Base-by-base conservation (phyloP, 305 asterid species). In the Solanum hybrid region DNA sequence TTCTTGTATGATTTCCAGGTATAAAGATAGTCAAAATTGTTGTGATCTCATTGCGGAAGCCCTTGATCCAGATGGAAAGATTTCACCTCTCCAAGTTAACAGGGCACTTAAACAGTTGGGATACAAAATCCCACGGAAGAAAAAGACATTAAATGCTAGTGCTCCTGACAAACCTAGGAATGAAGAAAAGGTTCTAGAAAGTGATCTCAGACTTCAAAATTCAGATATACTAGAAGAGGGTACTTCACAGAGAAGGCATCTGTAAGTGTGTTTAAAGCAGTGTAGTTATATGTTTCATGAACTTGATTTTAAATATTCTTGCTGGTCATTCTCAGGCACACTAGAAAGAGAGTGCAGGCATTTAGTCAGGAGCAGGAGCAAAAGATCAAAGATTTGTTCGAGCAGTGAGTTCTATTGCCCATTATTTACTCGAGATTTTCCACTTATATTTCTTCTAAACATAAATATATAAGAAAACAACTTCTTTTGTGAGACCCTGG, bases 291-390 rank as follows among this genome's bases (percentile, higher is more conserved):
- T 90, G 81, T 90, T n/a, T 77, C 67, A 57, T n/a, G 57, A 67
- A 74, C 86, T 90, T 81, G 86, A 88, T 87, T 37, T 64, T 81
- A 82, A 90, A 87, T 18, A 37, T 64, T 87, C 86, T 86, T 87
- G 81, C 35, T 81, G 85, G 91, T 78, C 84, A 82, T 92, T 89
- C 90, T 89, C 92, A 97, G 99, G 96, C 95, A 94, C 92, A 93
- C 94, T 71, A 94, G 96, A 91, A 97, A 95, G 94, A 92, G 98
- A 93, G 95, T 92, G 90, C 93, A 89, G 10, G 97, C 97, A 81
- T 94, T 96, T 93, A 96, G 95, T 92, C 93, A 87, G 75, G 96
- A 94, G 91, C 96, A 96, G 91, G 99, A 96, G 92, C 94, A 93
- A 95, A 93, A 92, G 94, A 95, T 97, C 46, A 96, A 93, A 94